Base-by-base conservation (phyloP, 306 rosid genomes). In the Luffa aegyptiaca region DNA sequence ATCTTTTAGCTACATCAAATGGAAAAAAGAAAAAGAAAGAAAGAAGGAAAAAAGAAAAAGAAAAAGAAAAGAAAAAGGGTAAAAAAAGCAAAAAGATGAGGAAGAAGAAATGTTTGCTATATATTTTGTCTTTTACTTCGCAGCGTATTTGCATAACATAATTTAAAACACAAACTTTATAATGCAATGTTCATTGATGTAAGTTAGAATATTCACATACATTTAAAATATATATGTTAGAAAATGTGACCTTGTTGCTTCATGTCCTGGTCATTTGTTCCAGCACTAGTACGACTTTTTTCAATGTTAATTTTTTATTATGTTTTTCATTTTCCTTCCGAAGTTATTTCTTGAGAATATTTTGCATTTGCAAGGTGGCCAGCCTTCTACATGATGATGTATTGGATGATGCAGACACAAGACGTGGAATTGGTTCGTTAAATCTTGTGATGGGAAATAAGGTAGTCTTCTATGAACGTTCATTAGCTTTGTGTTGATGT, bases 311-410 rank as follows among this genome's bases (percentile, higher is more conserved):
- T 42, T n/a, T 49, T 70, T 70, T 41, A 39, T 3, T n/a, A 10
- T n/a, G n/a, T 69, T 42, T 69, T 4, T 5, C n/a, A 71, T 26
- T 73, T 73, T 48, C 13, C 26, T 7, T 26, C 5, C 2, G 51
- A 76, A 35, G 17, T 81, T 53, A 73, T 12, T 48, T 73, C 12
- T 48, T 48, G 59, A 46, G 59, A 73, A 46, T 14, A 12, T 73
- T 73, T 21, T 73, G 12, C 42, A 44, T 52, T 72, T 73, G 20
- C 77, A 82, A 95, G 97, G 99, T 95, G 83, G 97, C 99, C 61
- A 95, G 97, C 85, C 99, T 95, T 85, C 93, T 95, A 82, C 99
- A 95, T 18, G 99, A 95, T 86, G 99, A 95, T 83, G 99, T 95
- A 45, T 86, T 95, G 89, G 99, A 95, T 83, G 99, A 95, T 80